These are phyloP conservation scores for Periconia sp. DNA, from an alignment of 2,329 filamentous ascomycete genomes.

Conservation along the genomic window DNA sequence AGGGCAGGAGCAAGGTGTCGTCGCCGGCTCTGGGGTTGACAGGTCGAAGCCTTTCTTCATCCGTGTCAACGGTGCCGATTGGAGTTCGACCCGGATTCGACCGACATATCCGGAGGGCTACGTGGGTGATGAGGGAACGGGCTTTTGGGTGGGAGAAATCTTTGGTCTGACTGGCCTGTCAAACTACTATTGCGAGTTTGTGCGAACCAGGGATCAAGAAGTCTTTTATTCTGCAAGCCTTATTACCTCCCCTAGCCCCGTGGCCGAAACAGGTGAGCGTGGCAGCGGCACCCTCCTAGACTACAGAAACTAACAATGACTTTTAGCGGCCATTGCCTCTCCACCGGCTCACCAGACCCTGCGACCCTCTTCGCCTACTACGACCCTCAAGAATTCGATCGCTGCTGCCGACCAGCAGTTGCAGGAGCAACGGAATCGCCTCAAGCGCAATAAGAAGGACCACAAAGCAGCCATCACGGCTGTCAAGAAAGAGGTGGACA, in stretches of 20 bases:
- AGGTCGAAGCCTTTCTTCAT: constrained; percentile 78
- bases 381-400: constrained; percentile 78
- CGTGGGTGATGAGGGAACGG: constrained; percentile 53
- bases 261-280: constrained; percentile 62
- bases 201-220: constrained; percentile 69
- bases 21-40: constrained; percentile 61
- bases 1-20: constrained; percentile 47
- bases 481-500: constrained; percentile 76
- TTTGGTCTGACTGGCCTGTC: constrained; percentile 73
- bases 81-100: constrained; percentile 77
- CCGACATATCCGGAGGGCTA: constrained; percentile 55
- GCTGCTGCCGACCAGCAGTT: constrained; percentile 73
- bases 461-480: constrained; percentile 72
- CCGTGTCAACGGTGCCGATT: constrained; percentile 77
- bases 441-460: constrained; percentile 76
- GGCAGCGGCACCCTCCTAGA: constrained; percentile 1
- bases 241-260: constrained; percentile 66
- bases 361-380: constrained; percentile 76
- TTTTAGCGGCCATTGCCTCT: constrained; percentile 42
- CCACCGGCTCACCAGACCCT: constrained; percentile 66
- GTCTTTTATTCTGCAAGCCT: constrained; percentile 76
- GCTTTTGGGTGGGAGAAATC: constrained; percentile 72
- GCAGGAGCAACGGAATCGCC: constrained; percentile 69
- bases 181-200: constrained; percentile 80
- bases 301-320: constrained; percentile 14